These are phyloP conservation scores for Isoetes taiwanensis DNA, from an alignment of 75 land plant species.

Conservation along the genomic window DNA sequence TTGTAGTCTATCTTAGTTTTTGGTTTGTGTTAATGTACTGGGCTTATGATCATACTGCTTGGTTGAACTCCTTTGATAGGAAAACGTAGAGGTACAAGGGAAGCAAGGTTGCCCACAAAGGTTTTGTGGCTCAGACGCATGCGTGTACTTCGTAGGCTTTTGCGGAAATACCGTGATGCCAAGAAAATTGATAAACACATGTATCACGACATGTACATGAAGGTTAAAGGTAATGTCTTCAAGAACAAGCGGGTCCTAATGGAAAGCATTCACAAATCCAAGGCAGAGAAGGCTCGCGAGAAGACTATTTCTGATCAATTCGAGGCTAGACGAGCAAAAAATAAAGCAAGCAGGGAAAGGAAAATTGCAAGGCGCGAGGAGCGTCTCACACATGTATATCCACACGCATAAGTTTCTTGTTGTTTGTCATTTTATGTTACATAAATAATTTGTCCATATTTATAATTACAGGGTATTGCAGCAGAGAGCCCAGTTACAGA, in stretches of 20 bases:
- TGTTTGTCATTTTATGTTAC: too few relatives aligned
- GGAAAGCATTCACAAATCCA: slow-evolving; percentile 90
- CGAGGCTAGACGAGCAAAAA: slow-evolving; percentile 73
- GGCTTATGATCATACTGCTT: too few relatives aligned
- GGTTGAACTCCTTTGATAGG: too few relatives aligned
- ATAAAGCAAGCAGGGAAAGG: slow-evolving; percentile 77
- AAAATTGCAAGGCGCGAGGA: slow-evolving; percentile 79
- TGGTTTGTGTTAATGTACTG: too few relatives aligned
- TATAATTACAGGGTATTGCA: too few relatives aligned
- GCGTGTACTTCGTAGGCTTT: slow-evolving; percentile 66
- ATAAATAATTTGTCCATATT: too few relatives aligned
- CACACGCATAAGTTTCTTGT: too few relatives aligned
- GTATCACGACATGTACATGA: slow-evolving; percentile 98
- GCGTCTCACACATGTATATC: slow-evolving; percentile 56
- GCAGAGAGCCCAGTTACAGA: too few relatives aligned
- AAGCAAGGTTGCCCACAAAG: slow-evolving; percentile 84
- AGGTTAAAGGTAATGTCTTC: slow-evolving; percentile 80
- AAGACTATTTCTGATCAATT: slow-evolving; percentile 71
- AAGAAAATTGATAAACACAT: slow-evolving; percentile 84
- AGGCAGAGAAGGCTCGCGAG: slow-evolving; percentile 88
- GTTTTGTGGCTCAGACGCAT: slow-evolving; percentile 68
- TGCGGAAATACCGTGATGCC: slow-evolving; percentile 68
- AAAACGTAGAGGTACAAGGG: slow-evolving; percentile 85
- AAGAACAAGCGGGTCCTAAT: slow-evolving; percentile 85
- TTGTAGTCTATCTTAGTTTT: too few relatives aligned